These are phyloP conservation scores for Nicotiana sylvestris DNA, from an alignment of 257 asterid species.

Conservation along the genomic window DNA sequence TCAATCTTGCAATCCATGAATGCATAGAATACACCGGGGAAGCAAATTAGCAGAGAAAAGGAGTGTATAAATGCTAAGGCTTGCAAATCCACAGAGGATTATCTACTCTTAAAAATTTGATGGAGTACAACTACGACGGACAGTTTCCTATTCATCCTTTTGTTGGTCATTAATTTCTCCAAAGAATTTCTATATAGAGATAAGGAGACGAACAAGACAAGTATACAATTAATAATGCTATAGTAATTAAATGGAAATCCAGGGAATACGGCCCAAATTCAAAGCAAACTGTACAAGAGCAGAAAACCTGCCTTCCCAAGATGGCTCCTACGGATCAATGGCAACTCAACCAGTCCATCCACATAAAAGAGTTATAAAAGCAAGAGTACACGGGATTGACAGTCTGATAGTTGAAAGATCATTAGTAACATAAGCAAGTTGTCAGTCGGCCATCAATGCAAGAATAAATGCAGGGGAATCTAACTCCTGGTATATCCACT, in stretches of 20 bases:
- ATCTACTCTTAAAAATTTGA: neutral
- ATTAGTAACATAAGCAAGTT: neutral
- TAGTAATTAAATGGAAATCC: neutral
- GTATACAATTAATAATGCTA: neutral
- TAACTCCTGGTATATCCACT: neutral
- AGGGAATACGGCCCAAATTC: neutral
- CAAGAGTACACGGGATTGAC: neutral
- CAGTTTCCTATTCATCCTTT: neutral
- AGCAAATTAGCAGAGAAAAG: neutral
- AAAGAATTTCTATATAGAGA: neutral
- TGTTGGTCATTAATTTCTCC: neutral
- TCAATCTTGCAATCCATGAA: too few relatives aligned
- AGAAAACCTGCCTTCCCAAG: neutral
- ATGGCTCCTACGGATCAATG: neutral
- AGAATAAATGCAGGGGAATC: neutral
- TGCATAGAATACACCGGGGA: neutral
- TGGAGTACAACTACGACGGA: neutral
- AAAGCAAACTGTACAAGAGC: neutral
- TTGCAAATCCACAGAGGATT: neutral
- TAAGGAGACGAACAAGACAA: neutral
- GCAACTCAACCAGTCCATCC: neutral
- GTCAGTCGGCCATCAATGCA: neutral
- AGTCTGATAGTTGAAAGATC: neutral
- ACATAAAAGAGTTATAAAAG: neutral
- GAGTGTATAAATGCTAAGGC: neutral